Conservation (phyloP, 495 filamentous ascomycete species). For the Trichoderma virens region DNA sequence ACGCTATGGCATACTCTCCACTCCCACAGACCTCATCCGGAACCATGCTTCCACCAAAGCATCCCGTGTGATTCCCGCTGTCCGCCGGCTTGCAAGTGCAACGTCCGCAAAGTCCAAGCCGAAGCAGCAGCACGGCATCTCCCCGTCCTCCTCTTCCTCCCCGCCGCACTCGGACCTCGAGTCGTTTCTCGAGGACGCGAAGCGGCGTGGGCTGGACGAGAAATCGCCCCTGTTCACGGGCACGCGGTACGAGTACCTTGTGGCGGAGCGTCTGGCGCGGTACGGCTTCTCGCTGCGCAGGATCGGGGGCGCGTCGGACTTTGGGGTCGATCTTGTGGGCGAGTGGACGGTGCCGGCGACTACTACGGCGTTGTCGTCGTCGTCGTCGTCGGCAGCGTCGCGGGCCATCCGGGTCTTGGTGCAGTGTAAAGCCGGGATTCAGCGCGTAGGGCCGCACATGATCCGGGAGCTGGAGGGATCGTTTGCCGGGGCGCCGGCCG, state of each 20-base stretch:
- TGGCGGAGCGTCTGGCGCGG: constrained; percentile 49
- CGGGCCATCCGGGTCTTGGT: constrained; percentile 52
- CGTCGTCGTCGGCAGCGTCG: constrained; percentile 15
- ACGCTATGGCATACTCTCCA: background rate
- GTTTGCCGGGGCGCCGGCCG: constrained; percentile 58
- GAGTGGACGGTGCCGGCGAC: constrained; percentile 71
- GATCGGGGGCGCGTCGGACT: constrained; percentile 66
- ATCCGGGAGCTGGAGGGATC: constrained; percentile 84
- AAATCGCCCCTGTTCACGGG: constrained; percentile 51
- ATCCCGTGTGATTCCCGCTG: background rate
- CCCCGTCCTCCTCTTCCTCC: no score
- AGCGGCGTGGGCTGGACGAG: constrained; percentile 42
- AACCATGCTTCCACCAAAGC: background rate
- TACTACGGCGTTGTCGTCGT: no score
- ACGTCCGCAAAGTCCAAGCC: background rate
- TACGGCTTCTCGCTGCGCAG: constrained; percentile 62
- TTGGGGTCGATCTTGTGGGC: constrained; percentile 78
- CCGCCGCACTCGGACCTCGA: constrained; percentile 58
- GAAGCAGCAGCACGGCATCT: no score
- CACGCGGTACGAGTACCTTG: constrained; percentile 67
- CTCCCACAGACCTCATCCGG: background rate
- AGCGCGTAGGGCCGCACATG: constrained; percentile 52
- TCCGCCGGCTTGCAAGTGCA: background rate
- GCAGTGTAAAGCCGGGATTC: constrained; percentile 68
- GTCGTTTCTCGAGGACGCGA: constrained; percentile 66